Evolutionary conservation across 805 yeast genomes (phyloP).

Genomic region (Candida argentea): DNA sequence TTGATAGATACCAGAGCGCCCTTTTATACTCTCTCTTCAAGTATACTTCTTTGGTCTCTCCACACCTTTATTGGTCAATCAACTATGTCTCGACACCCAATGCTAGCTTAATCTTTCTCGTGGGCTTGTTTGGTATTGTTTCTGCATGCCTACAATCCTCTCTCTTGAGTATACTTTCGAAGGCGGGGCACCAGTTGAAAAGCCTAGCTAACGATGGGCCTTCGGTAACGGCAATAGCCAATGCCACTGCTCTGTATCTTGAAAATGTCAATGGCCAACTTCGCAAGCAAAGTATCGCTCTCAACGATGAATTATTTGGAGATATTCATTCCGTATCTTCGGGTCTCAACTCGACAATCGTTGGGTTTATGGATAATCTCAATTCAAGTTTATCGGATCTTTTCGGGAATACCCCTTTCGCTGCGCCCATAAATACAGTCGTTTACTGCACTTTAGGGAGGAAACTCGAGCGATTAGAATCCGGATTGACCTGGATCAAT

Average conservation of each 20-base stretch:
- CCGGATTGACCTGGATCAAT: slow-evolving; percentile 74
- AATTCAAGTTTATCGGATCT: slow-evolving; percentile 46
- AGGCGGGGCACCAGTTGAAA: slow-evolving; percentile 1
- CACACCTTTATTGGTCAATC: slow-evolving; percentile 3
- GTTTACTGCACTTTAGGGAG: slow-evolving; percentile 74
- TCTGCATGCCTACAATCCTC: slow-evolving; percentile 45
- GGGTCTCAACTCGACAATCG: slow-evolving; percentile 51
- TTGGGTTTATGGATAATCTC: slow-evolving; percentile 46
- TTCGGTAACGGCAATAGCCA: background rate
- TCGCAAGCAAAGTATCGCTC: slow-evolving; percentile 30
- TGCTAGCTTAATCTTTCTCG: slow-evolving; percentile 37
- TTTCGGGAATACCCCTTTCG: slow-evolving; percentile 62
- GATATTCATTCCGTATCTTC: slow-evolving; percentile 50
- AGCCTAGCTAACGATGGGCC: background rate
- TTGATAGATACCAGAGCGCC: slow-evolving; percentile 4
- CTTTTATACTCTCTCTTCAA: slow-evolving; percentile 3
- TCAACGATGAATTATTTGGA: slow-evolving; percentile 61
- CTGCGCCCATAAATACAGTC: slow-evolving; percentile 51
- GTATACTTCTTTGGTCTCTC: background rate
- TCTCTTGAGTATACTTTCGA: slow-evolving; percentile 23
- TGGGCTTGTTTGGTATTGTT: slow-evolving; percentile 50
- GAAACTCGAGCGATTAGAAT: slow-evolving; percentile 54
- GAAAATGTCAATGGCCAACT: slow-evolving; percentile 46
- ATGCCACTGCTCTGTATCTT: slow-evolving; percentile 3
- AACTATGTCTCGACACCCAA: slow-evolving; percentile 42